Base-by-base conservation (phyloP, 257 asterid species). In the Ilex asprella region DNA sequence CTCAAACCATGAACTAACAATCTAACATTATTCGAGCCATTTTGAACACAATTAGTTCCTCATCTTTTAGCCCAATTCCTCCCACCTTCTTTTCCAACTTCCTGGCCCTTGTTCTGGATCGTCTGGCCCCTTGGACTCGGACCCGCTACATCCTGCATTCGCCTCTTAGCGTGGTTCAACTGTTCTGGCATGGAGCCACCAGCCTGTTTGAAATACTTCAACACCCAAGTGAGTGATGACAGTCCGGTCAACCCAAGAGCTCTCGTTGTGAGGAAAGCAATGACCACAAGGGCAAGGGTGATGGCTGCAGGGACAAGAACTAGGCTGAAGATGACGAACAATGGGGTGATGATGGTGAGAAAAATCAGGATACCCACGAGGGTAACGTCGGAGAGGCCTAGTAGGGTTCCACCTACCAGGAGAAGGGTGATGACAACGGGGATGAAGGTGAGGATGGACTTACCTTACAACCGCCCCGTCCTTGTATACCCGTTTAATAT, bases 311-410 rank as follows among this genome's bases (percentile, higher is more conserved):
- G 75, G 10, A 65, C 64, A 2, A 65, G 63, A 0, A 73, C 67
- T 0, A 74, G 78, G 64, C 74, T 73, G 52, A 68, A 73, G 39
- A 68, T 59, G 3, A 73, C 39, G 2, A 73, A 65, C 16, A 73
- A 31, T 0, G 78, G 74, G 4, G 61, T 55, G 27, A 67, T 59
- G 13, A 68, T 16, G 12, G 6, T 16, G 0, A 73, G 74, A 0
- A 67, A 74, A 5, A 68, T 10, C 46, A 73, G 6, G 2, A 66
- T 68, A 1, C 70, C 78, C 0, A 62, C 30, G 1, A 70, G 70
- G 2, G 75, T 64, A 10, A 70, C 27, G 2, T 70, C 75, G 0
- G 70, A 61, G 10, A 70, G 62, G 16, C 65, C 67, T 0, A 70
- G 35, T 11, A 64, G 75, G 5, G 52, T 10, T 0, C 63, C 67